These are phyloP conservation scores for Torulaspora franciscae DNA, from an alignment of 805 yeast species.

Conservation along the genomic window DNA sequence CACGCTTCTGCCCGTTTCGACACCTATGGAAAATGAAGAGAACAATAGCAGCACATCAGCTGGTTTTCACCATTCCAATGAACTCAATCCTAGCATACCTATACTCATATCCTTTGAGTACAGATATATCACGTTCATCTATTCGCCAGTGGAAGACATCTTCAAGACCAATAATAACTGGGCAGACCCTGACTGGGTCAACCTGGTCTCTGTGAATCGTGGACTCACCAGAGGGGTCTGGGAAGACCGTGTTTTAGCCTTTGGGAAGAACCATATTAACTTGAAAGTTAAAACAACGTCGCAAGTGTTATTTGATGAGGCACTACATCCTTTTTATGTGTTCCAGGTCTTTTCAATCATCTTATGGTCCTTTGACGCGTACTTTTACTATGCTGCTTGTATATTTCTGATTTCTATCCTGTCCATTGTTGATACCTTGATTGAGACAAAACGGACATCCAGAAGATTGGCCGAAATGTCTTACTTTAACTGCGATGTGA, in stretches of 20 bases:
- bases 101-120: constrained; percentile 67
- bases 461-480: constrained; percentile 69
- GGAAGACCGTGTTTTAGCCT: constrained; percentile 65
- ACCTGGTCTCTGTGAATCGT: constrained; percentile 44
- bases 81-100: constrained; percentile 48
- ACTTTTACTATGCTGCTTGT: constrained; percentile 90
- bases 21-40: constrained; percentile 30
- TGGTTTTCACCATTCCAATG: constrained; percentile 26
- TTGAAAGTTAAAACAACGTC: constrained; percentile 65
- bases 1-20: constrained; percentile 45
- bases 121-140: constrained; percentile 76
- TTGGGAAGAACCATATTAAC: constrained; percentile 72
- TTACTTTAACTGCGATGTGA: constrained; percentile 66
- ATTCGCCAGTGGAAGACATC: constrained; percentile 82
- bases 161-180: constrained; percentile 81
- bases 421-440: constrained; percentile 71
- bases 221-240: constrained; percentile 70
- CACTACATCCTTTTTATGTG: constrained; percentile 89
- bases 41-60: constrained; percentile 18
- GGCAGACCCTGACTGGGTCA: constrained; percentile 77
- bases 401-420: constrained; percentile 80
- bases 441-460: constrained; percentile 81
- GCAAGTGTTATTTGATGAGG: constrained; percentile 75
- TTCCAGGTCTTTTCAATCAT: constrained; percentile 91
- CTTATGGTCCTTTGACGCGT: constrained; percentile 88